Base-by-base conservation (phyloP, 1,284 basidiomycete species). In the Melampsora occidentalis region DNA sequence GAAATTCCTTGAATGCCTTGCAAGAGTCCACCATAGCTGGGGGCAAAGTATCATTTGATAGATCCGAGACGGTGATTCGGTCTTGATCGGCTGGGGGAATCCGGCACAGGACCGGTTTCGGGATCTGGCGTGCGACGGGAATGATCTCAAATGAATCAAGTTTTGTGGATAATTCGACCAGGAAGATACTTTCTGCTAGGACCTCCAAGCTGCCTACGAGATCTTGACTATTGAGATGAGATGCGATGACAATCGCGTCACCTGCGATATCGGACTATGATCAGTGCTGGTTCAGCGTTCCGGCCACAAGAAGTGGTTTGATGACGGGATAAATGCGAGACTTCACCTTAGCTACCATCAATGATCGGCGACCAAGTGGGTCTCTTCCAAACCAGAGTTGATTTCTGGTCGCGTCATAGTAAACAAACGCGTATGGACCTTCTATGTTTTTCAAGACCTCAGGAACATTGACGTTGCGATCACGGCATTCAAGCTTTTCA, bases 321-420 rank as follows among this genome's bases (percentile, higher is more conserved):
- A 9, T 79, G 77, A 59, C n/a, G 25, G 4, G 39, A 12, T 42
- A 88, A 5, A 84, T 83, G 25, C 79, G 72, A 0, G 78, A 67
- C 20, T 85, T 86, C 20, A 90, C 89, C 76, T 83, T 84, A 77
- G 90, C 88, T 25, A 92, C 83, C 1, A 98, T 85, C 0, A 99
- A 86, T 7, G 95, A 98, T 59, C 97, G 88, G 35, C 97, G 87
- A 0, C 96, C 95, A 0, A 98, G 87, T 1, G 93, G 92, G 83
- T 99, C 96, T 64, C 95, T 87, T 5, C 88, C 92, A 81, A 92
- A 95, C 83, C 89, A 90, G 2, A 97, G 79, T 48, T 84, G 86
- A 6, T 78, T 70, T 2, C 79, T 80, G 0, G 78, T 53, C 57
- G 83, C 83, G 89, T 92, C 78, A 33, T 39, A 67, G 42, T 71